Evolutionary conservation across 345 rosid species (phyloP), one percentile per base, ranked within the genome.

Genomic region (Populus alba): DNA sequence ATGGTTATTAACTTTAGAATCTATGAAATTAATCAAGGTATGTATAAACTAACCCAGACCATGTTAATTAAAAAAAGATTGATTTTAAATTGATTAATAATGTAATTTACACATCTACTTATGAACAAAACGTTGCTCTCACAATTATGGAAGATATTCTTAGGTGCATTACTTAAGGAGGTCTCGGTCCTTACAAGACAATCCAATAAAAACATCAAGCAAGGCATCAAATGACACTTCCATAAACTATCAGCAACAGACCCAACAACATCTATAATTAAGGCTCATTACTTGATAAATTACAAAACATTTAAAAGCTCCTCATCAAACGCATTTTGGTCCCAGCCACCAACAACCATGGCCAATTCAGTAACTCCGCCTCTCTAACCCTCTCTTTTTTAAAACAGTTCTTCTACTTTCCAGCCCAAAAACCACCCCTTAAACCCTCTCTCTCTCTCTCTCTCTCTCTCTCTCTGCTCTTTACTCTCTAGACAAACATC

Each of bases 331-430:
- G 39, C 35, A 25, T 53, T 74, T 18, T 74, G 84, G 78, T 73
- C 72, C 65, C 66, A 79, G 10, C 53, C 25, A 61, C 77, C 85
- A 84, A 79, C 89, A 85, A 83, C 79, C 77, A 74, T 66, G 89
- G 90, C 72, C 66, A 84, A 75, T 80, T 75, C 3, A 17, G 90
- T 83, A 80, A 75, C 71, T 38, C 4, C 72, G 11, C 38, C 7
- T 2, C 51, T 75, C 63, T 16, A 7, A 59, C 16, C 33, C n/a
- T 31, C 39, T 66, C 47, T 18, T 53, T 75, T 49, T 83, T 66
- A 59, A 72, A 81, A 77, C 66, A 78, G 85, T 66, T 85, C 72
- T 75, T 84, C 82, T 81, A 39, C 87, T 66, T 62, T 79, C 84
- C 75, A 68, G n/a, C 18, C 33, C 43, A 16, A 31, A 79, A 79